phyloP scores from a whole-genome alignment of 1,284 basidiomycete species.

The Tilletiaria anomala region DNA sequence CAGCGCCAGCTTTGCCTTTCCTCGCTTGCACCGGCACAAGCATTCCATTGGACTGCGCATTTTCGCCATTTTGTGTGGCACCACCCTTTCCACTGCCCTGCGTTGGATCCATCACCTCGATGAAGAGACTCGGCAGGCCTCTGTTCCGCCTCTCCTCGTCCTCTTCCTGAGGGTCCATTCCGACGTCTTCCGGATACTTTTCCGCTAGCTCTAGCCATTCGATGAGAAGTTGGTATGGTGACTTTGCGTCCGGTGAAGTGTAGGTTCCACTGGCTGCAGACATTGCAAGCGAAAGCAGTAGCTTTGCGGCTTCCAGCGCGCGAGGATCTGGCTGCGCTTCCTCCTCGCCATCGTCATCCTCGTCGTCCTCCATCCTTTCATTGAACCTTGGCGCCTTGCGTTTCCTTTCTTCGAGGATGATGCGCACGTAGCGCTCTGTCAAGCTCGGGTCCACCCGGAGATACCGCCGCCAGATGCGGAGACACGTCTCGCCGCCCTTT shows the following conservation, averaged over 20 bases:
- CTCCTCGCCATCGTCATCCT: constrained; percentile 11
- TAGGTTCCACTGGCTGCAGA: constrained; percentile 72
- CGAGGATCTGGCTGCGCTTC: constrained; percentile 39
- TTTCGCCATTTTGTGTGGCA: too few relatives aligned
- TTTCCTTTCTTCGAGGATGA: constrained; percentile 16
- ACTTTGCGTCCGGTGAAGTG: constrained; percentile 78
- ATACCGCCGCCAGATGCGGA: constrained; percentile 78
- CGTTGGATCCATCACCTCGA: too few relatives aligned
- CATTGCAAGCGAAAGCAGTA: constrained; percentile 66
- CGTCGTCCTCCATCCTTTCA: constrained; percentile 10
- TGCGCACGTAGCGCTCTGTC: constrained; percentile 30
- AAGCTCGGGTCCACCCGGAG: constrained; percentile 47
- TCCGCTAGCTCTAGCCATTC: constrained; percentile 90
- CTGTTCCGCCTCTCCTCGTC: constrained; percentile 1
- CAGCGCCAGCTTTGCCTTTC: too few relatives aligned
- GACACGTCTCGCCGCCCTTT: constrained; percentile 67
- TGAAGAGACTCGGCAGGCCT: neutral
- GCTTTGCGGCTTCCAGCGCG: constrained; percentile 83
- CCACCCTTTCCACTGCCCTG: too few relatives aligned
- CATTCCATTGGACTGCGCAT: too few relatives aligned
- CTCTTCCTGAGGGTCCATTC: constrained; percentile 60
- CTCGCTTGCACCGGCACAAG: too few relatives aligned
- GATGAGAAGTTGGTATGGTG: constrained; percentile 79
- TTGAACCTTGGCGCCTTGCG: too few relatives aligned
- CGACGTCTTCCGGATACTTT: constrained; percentile 78